Conservation (phyloP, 768 basidiomycete genomes). For the Calvatia gigantea region DNA sequence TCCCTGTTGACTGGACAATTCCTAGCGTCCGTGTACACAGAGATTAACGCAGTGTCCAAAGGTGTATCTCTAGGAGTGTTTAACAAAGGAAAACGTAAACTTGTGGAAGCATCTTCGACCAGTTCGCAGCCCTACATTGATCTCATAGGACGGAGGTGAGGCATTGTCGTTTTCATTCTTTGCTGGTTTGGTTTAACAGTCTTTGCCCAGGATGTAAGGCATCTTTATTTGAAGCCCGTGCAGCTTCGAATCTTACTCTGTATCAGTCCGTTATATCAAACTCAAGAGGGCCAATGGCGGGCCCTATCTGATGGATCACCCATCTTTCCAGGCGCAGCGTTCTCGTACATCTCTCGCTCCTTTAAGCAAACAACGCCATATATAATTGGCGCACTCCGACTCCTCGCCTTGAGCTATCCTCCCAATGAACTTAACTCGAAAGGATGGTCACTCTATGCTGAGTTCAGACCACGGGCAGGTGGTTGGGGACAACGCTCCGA, state of each 20-base stretch:
- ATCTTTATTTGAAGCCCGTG: not conserved
- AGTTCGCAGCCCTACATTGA: conserved; percentile 83
- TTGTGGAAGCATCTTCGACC: conserved; percentile 48
- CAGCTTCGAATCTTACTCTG: not conserved
- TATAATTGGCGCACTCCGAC: conserved; percentile 71
- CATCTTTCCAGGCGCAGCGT: conserved; percentile 69
- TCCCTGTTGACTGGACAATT: not conserved
- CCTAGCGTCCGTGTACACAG: conserved; percentile 87
- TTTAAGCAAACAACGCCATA: conserved; percentile 78
- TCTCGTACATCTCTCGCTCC: conserved; percentile 76
- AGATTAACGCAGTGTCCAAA: conserved; percentile 86
- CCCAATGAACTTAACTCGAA: conserved; percentile 55
- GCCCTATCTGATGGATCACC: conserved; percentile 73
- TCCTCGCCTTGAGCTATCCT: conserved; percentile 60
- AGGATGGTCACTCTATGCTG: conserved; percentile 80
- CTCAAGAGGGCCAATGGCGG: conserved; percentile 70
- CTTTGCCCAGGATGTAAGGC: conserved; percentile 19
- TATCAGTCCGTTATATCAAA: conserved; percentile 74
- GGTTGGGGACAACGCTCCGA: conserved; percentile 86
- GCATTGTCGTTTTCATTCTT: not conserved
- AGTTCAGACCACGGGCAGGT: conserved; percentile 79
- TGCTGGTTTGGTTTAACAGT: not conserved
- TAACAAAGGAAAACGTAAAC: conserved; percentile 48
- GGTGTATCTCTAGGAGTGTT: conserved; percentile 82
- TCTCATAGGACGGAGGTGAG: conserved; percentile 61